A percentile compares a stretch with the other conserved stretches of the same genome.
Evolutionary conservation across 495 filamentous ascomycete species (phyloP).

Genomic region (Hamigera avellanea): DNA sequence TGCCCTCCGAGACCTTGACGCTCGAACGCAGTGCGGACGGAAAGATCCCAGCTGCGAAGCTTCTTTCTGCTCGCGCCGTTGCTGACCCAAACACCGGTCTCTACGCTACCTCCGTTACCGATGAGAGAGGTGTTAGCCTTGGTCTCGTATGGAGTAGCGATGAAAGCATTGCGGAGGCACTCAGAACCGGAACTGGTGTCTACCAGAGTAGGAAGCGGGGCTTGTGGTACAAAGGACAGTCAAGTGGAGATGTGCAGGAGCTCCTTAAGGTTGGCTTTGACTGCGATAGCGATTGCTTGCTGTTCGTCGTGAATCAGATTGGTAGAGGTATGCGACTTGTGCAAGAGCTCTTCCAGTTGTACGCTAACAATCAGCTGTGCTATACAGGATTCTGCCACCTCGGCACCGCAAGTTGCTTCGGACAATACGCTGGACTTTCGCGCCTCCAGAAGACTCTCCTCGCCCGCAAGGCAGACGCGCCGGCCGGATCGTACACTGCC

Average conservation of each 20-base stretch:
- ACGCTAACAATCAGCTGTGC: slow-evolving; percentile 13
- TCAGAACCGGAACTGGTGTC: slow-evolving; percentile 80
- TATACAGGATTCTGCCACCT: slow-evolving; percentile 92
- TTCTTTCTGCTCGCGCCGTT: slow-evolving; percentile 57
- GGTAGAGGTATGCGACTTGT: slow-evolving; percentile 44
- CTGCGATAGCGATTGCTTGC: slow-evolving; percentile 86
- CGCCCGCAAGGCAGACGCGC: slow-evolving; percentile 67
- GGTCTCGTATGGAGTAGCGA: slow-evolving; percentile 89
- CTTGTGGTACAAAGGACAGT: slow-evolving; percentile 93
- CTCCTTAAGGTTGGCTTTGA: slow-evolving; percentile 74
- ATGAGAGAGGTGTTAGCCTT: slow-evolving; percentile 75
- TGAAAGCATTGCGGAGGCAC: slow-evolving; percentile 76
- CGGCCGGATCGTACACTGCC: slow-evolving; percentile 84
- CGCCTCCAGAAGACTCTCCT: slow-evolving; percentile 77
- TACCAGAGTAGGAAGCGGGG: slow-evolving; percentile 93
- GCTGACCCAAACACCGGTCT: slow-evolving; percentile 81
- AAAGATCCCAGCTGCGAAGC: slow-evolving; percentile 52
- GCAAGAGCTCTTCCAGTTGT: neutral
- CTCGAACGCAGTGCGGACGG: slow-evolving; percentile 43
- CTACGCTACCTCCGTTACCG: slow-evolving; percentile 76
- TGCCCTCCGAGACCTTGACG: slow-evolving; percentile 61
- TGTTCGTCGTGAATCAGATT: slow-evolving; percentile 80
- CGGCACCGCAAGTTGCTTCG: slow-evolving; percentile 84
- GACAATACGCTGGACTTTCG: slow-evolving; percentile 65
- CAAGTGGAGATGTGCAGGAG: slow-evolving; percentile 86